Evolutionary conservation across 192 early-diverging fungal genomes (phyloP), one percentile per base, ranked within the genome.

Genomic region (Kickxella alabastrina): DNA sequence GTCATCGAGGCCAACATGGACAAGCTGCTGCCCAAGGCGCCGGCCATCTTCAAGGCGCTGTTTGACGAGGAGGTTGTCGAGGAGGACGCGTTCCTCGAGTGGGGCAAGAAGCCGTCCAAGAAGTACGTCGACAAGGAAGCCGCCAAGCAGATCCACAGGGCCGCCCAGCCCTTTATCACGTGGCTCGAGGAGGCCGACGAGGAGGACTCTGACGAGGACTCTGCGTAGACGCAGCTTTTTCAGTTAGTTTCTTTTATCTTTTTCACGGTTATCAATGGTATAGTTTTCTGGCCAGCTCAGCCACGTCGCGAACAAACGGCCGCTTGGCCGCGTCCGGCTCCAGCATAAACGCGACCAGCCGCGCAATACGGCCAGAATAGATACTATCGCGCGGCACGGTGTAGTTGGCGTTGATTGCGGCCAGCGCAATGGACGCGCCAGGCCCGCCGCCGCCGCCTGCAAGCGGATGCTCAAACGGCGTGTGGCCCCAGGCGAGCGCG

Each of bases 111-210:
- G 68, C 54, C 71, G 12, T 75, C 71, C 48, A 87, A 86, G 64
- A 85, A 86, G 68, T 95, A 92, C 58, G 92, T 97, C 28, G 86
- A 91, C 27, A 80, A 83, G 65, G 87, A 88, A 6, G 77, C 80
- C 21, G 82, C 80, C 69, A 90, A 91, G 77, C 80, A 83, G 43
- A 87, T 97, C 58, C 83, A 87, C 45, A 85, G 87, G 49, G 84
- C 87, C 38, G 92, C 94, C 14, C 82, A 80, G 62, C 88, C 91
- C 29, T 99, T 99, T 70, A 69, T 96, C 37, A 76, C 84, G 44
- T 97, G 95, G 96, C 79, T 97, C 4, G 77, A 81, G 27, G 87
- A 88, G 52, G 96, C 93, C 1, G 89, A 89, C 35, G 89, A 90
- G 64, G 93, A 89, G 47, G n/a, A n/a, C n/a, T 32, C 31, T 12